Base-by-base conservation (phyloP, 148 eudicot species). In the Arctostaphylos glauca region DNA sequence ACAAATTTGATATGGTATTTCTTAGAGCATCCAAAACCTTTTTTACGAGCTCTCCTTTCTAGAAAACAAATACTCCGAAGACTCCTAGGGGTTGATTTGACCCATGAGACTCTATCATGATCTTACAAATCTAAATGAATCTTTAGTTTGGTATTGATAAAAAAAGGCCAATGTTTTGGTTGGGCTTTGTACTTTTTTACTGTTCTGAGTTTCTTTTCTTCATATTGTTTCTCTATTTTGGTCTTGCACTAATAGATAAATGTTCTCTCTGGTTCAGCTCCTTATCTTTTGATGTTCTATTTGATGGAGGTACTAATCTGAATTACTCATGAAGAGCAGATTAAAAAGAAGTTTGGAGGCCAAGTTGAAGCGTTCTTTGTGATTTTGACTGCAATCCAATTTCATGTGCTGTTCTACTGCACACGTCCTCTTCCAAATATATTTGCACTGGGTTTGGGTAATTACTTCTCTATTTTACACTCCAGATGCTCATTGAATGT, bases 351-450 rank as follows among this genome's bases (percentile, higher is more conserved):
- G 87, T 96, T 96, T 88, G 99, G 99, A 66, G 83, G 47, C 75
- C 94, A 91, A 86, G 98, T 94, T 87, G 99, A 96, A 88, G 94
- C 92, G 66, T 96, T 96, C 88, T 94, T 91, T 88, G 94, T 93
- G 89, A 85, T 96, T 81, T 81, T 94, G 83, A 90, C 94, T 50
- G 90, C 86, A 14, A 52, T 91, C 81, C 99, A 96, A 85, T 96
- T 96, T 87, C 99, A 96, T 85, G 75, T 89, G 87, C 87, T 94
- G 87, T 96, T 96, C 88, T 96, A 96, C 81, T 88, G 95, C 91
- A 91, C 99, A 23, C 98, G 99, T 19, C 96, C 99, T 79, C 98
- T 96, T 85, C 99, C 99, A 47, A 96, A 96, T 81, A 89, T 92
- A 86, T 53, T 96, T 84, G 98, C 99, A 12, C 84, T 92, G 83